Evolutionary conservation across 2,329 filamentous ascomycete species (phyloP).

Genomic region (Mycocentrospora acerina): DNA sequence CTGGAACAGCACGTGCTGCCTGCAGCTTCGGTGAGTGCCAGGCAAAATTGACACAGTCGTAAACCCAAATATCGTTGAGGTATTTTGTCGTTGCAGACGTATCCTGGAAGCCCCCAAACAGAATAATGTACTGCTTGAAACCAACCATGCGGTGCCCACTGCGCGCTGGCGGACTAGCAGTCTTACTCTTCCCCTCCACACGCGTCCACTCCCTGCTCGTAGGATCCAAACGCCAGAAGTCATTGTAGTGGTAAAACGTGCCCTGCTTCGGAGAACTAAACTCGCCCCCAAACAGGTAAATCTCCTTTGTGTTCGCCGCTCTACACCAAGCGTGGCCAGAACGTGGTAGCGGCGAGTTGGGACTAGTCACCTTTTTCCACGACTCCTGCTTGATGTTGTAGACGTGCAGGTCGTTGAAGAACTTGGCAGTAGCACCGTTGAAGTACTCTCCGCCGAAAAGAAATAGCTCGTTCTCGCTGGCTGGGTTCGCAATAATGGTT

Average conservation of each 20-base stretch:
- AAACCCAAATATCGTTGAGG: conserved; percentile 90
- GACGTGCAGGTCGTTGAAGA: conserved; percentile 67
- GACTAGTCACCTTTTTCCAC: conserved; percentile 87
- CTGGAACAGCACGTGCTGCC: conserved; percentile 80
- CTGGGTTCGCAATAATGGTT: conserved; percentile 80
- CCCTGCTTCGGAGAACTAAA: conserved; percentile 97
- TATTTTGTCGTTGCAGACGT: conserved; percentile 95
- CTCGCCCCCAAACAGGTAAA: conserved; percentile 95
- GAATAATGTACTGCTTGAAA: conserved; percentile 93
- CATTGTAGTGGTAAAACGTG: conserved; percentile 98
- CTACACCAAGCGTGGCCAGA: conserved; percentile 95
- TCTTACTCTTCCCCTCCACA: conserved; percentile 78
- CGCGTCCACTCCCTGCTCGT: conserved; percentile 85
- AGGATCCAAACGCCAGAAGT: conserved; percentile 93
- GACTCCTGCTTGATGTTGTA: conserved; percentile 81
- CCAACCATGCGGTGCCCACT: conserved; percentile 96
- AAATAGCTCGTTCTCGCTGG: conserved; percentile 83
- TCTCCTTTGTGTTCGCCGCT: conserved; percentile 77
- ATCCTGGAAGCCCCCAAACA: conserved; percentile 97
- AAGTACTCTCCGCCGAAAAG: conserved; percentile 95
- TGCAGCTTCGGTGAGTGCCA: conserved; percentile 80
- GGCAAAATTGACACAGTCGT: conserved; percentile 82
- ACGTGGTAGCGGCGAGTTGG: conserved; percentile 86
- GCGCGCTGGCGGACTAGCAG: conserved; percentile 76
- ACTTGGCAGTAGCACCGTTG: conserved; percentile 80